Evolutionary conservation across 768 basidiomycete genomes (phyloP).

Genomic region (Mycena floridula): DNA sequence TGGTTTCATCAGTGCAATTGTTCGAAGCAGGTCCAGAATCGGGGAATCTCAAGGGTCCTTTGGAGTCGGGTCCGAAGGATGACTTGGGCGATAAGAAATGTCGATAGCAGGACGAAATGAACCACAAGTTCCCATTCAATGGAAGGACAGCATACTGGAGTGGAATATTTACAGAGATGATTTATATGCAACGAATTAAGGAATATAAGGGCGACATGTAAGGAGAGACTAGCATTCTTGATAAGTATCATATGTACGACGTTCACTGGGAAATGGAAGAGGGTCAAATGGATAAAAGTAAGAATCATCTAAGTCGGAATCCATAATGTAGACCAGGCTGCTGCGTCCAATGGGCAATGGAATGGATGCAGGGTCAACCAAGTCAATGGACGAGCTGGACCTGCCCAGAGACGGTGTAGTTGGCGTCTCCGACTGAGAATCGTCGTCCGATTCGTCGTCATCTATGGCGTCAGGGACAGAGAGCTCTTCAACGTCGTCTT

Average conservation of each 20-base stretch:
- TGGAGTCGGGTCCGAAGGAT: too few relatives aligned
- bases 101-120: too few relatives aligned
- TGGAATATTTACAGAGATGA: too few relatives aligned
- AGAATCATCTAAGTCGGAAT: slow-evolving; percentile 52
- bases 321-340: slow-evolving; percentile 50
- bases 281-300: slow-evolving; percentile 65
- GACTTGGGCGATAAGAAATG: too few relatives aligned
- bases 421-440: slow-evolving; percentile 68
- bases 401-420: slow-evolving; percentile 56
- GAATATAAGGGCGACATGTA: background rate
- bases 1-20: too few relatives aligned
- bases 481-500: slow-evolving; percentile 61
- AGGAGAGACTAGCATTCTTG: slow-evolving; percentile 52
- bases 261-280: slow-evolving; percentile 59
- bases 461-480: slow-evolving; percentile 75
- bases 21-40: too few relatives aligned
- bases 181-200: background rate
- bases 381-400: slow-evolving; percentile 50
- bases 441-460: slow-evolving; percentile 84
- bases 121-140: too few relatives aligned
- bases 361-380: slow-evolving; percentile 44
- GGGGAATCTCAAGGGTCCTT: too few relatives aligned
- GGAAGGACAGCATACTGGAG: too few relatives aligned
- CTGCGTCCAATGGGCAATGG: slow-evolving; percentile 46
- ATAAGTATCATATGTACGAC: slow-evolving; percentile 46